phyloP scores from a whole-genome alignment of 2,329 filamentous ascomycete genomes.

The Fusarium albosuccineum region DNA sequence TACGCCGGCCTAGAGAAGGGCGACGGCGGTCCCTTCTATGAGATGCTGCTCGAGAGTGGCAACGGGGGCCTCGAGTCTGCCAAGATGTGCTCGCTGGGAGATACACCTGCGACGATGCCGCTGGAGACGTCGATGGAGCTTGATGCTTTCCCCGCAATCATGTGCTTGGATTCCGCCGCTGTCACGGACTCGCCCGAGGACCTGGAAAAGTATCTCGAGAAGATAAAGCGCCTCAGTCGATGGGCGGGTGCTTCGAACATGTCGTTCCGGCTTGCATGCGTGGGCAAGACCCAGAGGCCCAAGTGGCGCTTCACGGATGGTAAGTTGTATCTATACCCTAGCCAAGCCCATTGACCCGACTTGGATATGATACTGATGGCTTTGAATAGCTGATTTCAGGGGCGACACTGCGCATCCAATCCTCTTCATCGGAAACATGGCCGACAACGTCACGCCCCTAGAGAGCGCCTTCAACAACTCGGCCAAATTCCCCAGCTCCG shows the following conservation, averaged over 20 bases:
- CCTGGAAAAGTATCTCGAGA: constrained; percentile 51
- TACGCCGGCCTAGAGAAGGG: constrained; percentile 59
- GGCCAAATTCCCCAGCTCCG: constrained; percentile 58
- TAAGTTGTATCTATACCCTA: constrained; percentile 20
- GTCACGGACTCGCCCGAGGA: constrained; percentile 50
- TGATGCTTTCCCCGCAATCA: constrained; percentile 60
- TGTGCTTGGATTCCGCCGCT: constrained; percentile 58
- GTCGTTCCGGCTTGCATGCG: constrained; percentile 55
- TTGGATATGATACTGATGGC: constrained; percentile 7
- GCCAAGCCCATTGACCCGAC: too few species aligned
- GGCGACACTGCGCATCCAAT: constrained; percentile 58
- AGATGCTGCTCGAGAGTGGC: constrained; percentile 43
- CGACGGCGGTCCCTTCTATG: constrained; percentile 60
- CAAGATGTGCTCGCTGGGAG: constrained; percentile 41
- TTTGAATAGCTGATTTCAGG: constrained; percentile 44
- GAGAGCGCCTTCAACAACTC: constrained; percentile 60
- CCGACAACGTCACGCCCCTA: constrained; percentile 63
- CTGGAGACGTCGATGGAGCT: constrained; percentile 44
- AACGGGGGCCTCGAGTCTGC: constrained; percentile 19
- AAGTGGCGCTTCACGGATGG: constrained; percentile 55
- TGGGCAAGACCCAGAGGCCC: constrained; percentile 54
- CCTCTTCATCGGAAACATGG: constrained; percentile 59
- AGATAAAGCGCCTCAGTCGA: constrained; percentile 54
- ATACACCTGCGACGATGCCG: constrained; percentile 47
- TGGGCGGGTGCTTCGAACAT: constrained; percentile 60